Conservation (phyloP, 129 eudicot species). For the Mikania micrantha region DNA sequence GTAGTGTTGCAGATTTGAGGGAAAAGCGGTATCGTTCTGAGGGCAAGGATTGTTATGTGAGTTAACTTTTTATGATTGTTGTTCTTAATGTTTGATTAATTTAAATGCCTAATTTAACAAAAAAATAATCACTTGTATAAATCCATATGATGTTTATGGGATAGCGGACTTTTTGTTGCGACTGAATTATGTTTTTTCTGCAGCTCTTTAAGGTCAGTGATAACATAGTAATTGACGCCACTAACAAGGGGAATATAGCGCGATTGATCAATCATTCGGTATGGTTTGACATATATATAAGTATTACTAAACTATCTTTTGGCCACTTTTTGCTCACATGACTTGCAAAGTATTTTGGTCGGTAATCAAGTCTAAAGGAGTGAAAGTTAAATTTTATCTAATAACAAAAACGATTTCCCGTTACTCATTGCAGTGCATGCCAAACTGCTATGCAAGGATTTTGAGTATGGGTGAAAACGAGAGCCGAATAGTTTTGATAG, state of each 20-base stretch:
- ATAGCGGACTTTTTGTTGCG: neutral
- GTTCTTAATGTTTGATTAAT: neutral
- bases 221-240: conserved; percentile 79
- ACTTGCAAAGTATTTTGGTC: neutral
- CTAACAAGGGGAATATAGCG: conserved; percentile 71
- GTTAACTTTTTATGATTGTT: conserved; percentile 4
- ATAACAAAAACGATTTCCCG: neutral
- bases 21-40: conserved; percentile 40
- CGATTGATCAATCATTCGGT: conserved; percentile 93
- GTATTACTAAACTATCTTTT: neutral
- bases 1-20: conserved; percentile 42
- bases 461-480: conserved; percentile 61
- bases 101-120: neutral
- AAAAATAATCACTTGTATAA: neutral
- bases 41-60: conserved; percentile 59
- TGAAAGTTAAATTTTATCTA: neutral
- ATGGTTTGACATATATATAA: conserved; percentile 18
- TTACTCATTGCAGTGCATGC: conserved; percentile 68
- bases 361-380: neutral
- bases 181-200: conserved; percentile 19
- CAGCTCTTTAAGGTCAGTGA: conserved; percentile 94
- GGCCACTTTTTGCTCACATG: neutral
- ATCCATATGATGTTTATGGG: neutral
- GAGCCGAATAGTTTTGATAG: conserved; percentile 78
- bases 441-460: conserved; percentile 89